Evolutionary conservation across 2,329 filamentous ascomycete species (phyloP), one percentile per base, ranked within the genome.

Genomic region (Nakataea oryzae): DNA sequence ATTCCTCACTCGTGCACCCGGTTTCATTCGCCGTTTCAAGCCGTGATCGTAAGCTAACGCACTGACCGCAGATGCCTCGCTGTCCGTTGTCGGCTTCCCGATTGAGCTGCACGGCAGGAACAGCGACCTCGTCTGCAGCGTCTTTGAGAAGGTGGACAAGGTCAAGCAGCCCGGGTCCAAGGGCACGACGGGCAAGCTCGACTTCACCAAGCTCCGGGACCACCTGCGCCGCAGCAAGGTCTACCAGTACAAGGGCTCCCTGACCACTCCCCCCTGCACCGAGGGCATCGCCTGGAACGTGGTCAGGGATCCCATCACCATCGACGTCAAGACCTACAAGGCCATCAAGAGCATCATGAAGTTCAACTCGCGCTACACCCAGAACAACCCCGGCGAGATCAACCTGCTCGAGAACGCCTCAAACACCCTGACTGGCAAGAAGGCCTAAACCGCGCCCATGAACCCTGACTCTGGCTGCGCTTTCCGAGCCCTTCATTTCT

Each of bases 211-310:
- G 63, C 59, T 61, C 21, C 9, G 26, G n/a, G 14, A n/a, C 50
- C 59, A 61, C 59, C 59, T 61, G 28, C 13, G 17, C 28, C 32
- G 34, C 28, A 61, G 50, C 50, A 29, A 41, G 50, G 54, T 61
- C 21, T 61, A 56, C 59, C 59, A 61, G 59, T 87, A 87, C 74
- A 70, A 72, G 14, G 85, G 85, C 26, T 85, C 82, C 24, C 75
- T 87, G 58, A 87, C 85, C 54, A 86, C 84, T 0, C 85, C 85
- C 26, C 85, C 85, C 4, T 87, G 85, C 73, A 75, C 76, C 21
- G 83, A 86, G 70, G 79, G 79, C 29, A 74, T 87, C 27, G 74
- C 71, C 12, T 86, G 83, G 76, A 72, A 83, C 58, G 72, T 85
- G 55, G 79, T 78, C 65, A 73, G 75, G 64, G 66, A 80, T 62